phyloP scores from a whole-genome alignment of 192 early-diverging fungal genomes.

The Rhizophlyctis rosea region DNA sequence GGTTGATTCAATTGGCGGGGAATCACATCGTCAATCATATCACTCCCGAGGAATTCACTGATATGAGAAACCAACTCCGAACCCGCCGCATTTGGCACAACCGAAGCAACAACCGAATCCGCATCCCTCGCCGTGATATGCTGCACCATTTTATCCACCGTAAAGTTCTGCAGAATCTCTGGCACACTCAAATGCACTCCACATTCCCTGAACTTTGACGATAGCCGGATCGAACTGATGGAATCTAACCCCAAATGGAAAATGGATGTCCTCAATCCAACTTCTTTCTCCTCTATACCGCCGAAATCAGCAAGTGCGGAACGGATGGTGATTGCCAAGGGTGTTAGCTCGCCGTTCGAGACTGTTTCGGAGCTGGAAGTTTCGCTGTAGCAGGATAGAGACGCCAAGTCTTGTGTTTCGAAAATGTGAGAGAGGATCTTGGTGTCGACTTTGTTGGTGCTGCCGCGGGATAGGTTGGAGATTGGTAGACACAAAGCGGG shows the following conservation, averaged over 20 bases:
- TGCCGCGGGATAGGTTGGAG: too few relatives aligned
- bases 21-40: too few relatives aligned
- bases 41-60: too few relatives aligned
- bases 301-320: neutral
- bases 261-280: slow-evolving; percentile 8
- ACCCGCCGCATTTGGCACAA: too few relatives aligned
- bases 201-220: slow-evolving; percentile 1
- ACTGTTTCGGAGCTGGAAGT: neutral
- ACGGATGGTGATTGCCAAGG: neutral
- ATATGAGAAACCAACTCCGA: too few relatives aligned
- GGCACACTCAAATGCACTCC: slow-evolving; percentile 13
- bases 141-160: slow-evolving; percentile 10
- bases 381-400: neutral
- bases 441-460: neutral
- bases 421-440: neutral
- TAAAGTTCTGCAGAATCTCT: slow-evolving; percentile 17
- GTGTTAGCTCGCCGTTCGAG: neutral
- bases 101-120: too few relatives aligned
- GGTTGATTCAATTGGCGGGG: too few relatives aligned
- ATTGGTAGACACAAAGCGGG: too few relatives aligned
- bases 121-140: too few relatives aligned
- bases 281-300: neutral
- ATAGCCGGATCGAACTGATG: slow-evolving; percentile 14
- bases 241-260: slow-evolving; percentile 21
- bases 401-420: neutral